Evolutionary conservation across 176 grass and related monocot genomes (phyloP).

Genomic region (Rhipidocladum racemiflorum): DNA sequence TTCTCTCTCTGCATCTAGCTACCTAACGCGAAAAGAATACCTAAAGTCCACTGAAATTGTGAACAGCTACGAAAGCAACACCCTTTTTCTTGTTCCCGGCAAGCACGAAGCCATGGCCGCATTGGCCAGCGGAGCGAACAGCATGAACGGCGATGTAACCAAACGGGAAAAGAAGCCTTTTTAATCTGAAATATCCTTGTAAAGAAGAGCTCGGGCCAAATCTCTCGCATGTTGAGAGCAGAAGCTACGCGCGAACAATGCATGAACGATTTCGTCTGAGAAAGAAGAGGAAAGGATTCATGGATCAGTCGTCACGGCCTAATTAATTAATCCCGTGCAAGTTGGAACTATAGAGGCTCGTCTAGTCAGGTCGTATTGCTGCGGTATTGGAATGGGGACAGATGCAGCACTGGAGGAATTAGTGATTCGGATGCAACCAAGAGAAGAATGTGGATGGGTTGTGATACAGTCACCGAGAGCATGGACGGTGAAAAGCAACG

Average conservation of each 20-base stretch:
- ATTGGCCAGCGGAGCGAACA: conserved; percentile 24
- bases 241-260: neutral
- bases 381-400: conserved; percentile 5
- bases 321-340: neutral
- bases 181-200: neutral
- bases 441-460: neutral
- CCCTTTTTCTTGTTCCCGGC: conserved; percentile 11
- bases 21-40: neutral
- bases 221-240: neutral
- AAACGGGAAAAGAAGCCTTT: neutral
- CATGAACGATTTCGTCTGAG: neutral
- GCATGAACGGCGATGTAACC: neutral
- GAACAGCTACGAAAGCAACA: conserved; percentile 18
- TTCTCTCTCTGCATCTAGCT: neutral
- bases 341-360: neutral
- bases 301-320: conserved; percentile 10
- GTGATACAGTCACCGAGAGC: conserved; percentile 21
- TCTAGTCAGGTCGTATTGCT: conserved; percentile 30
- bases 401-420: neutral
- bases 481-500: neutral
- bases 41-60: neutral
- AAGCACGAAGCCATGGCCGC: conserved; percentile 13
- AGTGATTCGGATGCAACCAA: conserved; percentile 22
- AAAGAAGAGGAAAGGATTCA: neutral
- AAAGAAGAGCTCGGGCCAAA: neutral